Conservation (phyloP, 768 basidiomycete genomes). For the Mycena epipterygia region DNA sequence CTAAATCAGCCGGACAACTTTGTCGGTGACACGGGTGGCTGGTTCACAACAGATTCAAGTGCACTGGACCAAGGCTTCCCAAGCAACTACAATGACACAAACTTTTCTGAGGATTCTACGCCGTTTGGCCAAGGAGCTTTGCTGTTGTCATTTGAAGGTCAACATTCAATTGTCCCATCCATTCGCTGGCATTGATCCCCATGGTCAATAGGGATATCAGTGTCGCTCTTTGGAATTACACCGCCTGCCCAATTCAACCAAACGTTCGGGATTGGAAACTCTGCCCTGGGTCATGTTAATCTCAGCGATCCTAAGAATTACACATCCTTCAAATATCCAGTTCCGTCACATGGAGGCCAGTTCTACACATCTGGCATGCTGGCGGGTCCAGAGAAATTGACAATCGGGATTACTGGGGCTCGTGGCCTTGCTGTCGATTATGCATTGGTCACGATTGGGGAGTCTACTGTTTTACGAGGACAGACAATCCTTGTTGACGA, state of each 20-base stretch:
- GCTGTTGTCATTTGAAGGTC: neutral
- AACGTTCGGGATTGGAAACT: constrained; percentile 9
- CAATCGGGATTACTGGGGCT: constrained; percentile 9
- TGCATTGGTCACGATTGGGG: constrained; percentile 20
- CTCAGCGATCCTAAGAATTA: neutral
- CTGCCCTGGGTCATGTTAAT: neutral
- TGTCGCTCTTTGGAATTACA: constrained; percentile 16
- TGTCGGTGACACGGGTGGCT: constrained; percentile 6
- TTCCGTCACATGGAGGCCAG: neutral
- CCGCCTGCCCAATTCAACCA: constrained; percentile 10
- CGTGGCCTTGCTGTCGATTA: constrained; percentile 21
- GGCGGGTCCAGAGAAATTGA: neutral
- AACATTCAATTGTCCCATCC: neutral
- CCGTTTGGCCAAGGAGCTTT: constrained; percentile 5
- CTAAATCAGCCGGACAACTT: neutral
- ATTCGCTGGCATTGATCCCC: neutral
- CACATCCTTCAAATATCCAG: neutral
- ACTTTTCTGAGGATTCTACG: neutral
- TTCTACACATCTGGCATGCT: neutral
- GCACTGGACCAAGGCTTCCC: neutral
- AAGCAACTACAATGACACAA: constrained; percentile 16
- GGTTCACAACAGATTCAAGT: neutral
- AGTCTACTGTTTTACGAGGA: constrained; percentile 13
- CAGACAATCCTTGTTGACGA: constrained; percentile 34
- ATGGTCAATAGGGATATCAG: neutral